These are phyloP conservation scores for Yamadazyma philogaea DNA, from an alignment of 805 yeast genomes.

Conservation along the genomic window DNA sequence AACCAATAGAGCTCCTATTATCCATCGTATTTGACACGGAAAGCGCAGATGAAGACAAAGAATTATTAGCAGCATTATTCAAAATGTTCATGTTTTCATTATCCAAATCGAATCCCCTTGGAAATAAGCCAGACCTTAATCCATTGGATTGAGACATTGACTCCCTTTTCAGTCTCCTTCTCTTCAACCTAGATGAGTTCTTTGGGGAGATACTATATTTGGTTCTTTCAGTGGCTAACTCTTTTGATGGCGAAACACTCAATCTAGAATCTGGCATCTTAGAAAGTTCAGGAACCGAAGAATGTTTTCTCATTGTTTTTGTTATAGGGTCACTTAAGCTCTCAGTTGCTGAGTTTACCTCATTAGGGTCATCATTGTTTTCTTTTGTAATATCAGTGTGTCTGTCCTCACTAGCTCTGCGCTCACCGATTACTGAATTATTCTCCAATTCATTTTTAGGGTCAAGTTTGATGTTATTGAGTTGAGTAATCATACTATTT, in stretches of 20 bases:
- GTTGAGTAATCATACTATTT: conserved; percentile 13
- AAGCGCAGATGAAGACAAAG: conserved; percentile 16
- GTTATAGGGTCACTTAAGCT: neutral
- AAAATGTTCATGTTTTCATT: conserved; percentile 30
- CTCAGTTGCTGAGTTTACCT: neutral
- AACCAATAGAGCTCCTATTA: conserved; percentile 13
- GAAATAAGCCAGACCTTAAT: neutral
- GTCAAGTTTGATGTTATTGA: conserved; percentile 7
- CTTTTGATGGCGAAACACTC: conserved; percentile 1
- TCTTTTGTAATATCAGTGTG: conserved; percentile 22
- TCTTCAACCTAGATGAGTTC: conserved; percentile 4
- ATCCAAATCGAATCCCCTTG: conserved; percentile 26
- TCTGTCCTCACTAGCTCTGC: conserved; percentile 20
- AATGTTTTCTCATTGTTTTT: conserved; percentile 1
- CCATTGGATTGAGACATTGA: neutral
- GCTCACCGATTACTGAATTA: conserved; percentile 9
- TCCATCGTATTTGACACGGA: conserved; percentile 11
- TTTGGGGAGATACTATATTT: conserved; percentile 10
- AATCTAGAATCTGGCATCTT: neutral
- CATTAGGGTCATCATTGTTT: conserved; percentile 20
- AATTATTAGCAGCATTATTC: conserved; percentile 15
- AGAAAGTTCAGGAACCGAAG: conserved; percentile 1
- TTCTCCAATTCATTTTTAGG: neutral
- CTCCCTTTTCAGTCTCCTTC: conserved; percentile 9
- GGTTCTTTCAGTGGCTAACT: neutral